phyloP scores from a whole-genome alignment of 164 flowering plant genomes.

The Aristolochia fimbriata region DNA sequence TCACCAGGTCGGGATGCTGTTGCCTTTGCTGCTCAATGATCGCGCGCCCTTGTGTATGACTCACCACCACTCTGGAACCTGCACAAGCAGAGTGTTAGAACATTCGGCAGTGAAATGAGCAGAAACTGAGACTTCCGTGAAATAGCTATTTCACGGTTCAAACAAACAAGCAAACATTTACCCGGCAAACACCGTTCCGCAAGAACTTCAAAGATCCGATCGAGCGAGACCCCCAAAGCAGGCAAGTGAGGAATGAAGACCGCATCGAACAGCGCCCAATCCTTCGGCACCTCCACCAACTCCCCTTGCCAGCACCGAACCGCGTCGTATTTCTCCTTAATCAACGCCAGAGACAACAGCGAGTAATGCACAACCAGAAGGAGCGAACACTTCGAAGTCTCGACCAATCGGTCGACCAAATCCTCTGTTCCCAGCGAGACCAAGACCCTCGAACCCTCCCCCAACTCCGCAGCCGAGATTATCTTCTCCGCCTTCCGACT shows the following conservation, averaged over 20 bases:
- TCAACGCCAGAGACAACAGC: constrained; percentile 55
- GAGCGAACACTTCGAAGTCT: constrained; percentile 25
- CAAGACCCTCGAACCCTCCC: constrained; percentile 46
- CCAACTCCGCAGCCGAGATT: constrained; percentile 47
- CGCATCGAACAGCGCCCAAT: constrained; percentile 74
- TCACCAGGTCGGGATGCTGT: constrained; percentile 51
- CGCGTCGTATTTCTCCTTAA: constrained; percentile 64
- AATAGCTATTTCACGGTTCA: background rate
- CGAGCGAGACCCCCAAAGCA: constrained; percentile 54
- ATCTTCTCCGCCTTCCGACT: constrained; percentile 30
- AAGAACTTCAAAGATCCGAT: constrained; percentile 39
- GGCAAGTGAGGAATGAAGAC: constrained; percentile 77
- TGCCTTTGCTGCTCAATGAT: constrained; percentile 44
- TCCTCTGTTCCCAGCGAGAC: constrained; percentile 56
- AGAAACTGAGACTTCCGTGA: background rate
- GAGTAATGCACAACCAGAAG: constrained; percentile 80
- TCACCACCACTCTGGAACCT: constrained; percentile 83
- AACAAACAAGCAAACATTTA: constrained; percentile 9
- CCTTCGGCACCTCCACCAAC: constrained; percentile 54
- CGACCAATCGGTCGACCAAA: constrained; percentile 59
- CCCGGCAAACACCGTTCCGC: constrained; percentile 54
- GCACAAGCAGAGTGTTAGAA: constrained; percentile 9
- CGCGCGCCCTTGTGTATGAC: constrained; percentile 68
- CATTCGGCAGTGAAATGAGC: background rate
- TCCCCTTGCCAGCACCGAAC: constrained; percentile 95